Base-by-base conservation (phyloP, 2,329 filamentous ascomycete genomes). In the Calycina herbarum region DNA sequence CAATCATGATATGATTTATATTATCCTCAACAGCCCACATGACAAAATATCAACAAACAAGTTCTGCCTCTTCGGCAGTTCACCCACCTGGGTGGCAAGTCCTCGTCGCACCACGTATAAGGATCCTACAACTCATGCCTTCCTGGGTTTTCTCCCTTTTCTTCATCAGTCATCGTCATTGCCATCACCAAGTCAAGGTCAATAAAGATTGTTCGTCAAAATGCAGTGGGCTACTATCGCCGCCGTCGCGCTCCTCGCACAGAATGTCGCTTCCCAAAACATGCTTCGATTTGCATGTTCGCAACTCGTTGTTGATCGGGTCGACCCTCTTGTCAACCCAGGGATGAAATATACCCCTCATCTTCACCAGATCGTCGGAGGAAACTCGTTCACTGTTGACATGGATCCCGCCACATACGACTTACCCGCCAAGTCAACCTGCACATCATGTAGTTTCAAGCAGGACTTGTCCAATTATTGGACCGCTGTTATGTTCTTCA, bases 401-500 rank as follows among this genome's bases (percentile, higher is more conserved):
- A 72, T 72, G 69, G 64, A 64, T 24, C 61, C 59, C 11, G 57
- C 54, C n/a, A 64, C 57, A 27, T 66, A 69, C 56, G 64, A 69
- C 38, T 45, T 64, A 7, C 35, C 64, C n/a, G n/a, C 56, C 2
- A 45, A 67, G 57, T 68, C 70, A 1, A 67, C 66, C 68, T 90
- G 88, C 76, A 87, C 87, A 3, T 87, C 87, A 5, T 90, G 88
- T 75, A 81, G 81, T 35, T 85, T 87, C 66, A 81, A 80, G 38
- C 78, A 84, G 65, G 87, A 90, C 74, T 75, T 83, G 62, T 88
- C 83, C 66, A 89, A 86, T 75, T 90, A 91, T 78, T 90, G 88
- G 88, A 85, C 85, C 17, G 87, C 88, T 0, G 81, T 80, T 69
- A 79, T 90, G 6, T 86, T 83, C 73, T 70, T 70, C 62, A 67